Evolutionary conservation across 139 green algal species (phyloP).

Genomic region (Limnomonas spitsbergensis): DNA sequence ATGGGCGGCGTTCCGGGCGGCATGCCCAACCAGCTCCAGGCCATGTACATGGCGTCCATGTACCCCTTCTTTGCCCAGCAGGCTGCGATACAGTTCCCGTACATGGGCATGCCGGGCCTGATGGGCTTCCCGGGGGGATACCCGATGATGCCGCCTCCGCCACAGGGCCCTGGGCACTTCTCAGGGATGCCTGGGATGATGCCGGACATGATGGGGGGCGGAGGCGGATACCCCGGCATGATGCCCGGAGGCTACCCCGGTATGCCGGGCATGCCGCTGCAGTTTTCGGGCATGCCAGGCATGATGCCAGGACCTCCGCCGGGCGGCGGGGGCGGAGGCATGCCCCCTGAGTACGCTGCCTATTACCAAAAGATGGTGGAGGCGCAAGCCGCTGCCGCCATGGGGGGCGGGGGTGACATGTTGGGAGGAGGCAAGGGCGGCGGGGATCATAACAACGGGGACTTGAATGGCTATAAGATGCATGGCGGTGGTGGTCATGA

Average conservation of each 20-base stretch:
- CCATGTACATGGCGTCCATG: constrained; percentile 20
- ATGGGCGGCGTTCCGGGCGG: background rate
- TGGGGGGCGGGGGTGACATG: background rate
- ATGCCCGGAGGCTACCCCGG: background rate
- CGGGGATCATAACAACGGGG: background rate
- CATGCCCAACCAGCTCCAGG: constrained; percentile 10
- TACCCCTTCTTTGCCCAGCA: constrained; percentile 7
- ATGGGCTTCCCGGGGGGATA: constrained; percentile 4
- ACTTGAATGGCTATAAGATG: background rate
- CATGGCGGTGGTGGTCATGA: no score
- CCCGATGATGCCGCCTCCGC: background rate
- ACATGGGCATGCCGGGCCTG: background rate
- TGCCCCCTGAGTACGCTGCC: background rate
- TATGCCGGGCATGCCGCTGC: background rate
- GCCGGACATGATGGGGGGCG: background rate
- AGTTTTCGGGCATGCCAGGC: background rate
- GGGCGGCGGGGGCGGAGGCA: background rate
- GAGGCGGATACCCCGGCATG: background rate
- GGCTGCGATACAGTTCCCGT: background rate
- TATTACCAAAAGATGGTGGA: constrained; percentile 17
- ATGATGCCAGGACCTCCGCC: background rate
- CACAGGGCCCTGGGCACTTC: no score
- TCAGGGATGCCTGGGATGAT: constrained; percentile 7
- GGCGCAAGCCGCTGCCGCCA: constrained; percentile 8
- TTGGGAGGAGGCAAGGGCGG: background rate